Percentiles rank a stretch among this genome's conserved stretches.
phyloP scores from a whole-genome alignment of 192 early-diverging fungal genomes.

The Nowakowskiella sp. region DNA sequence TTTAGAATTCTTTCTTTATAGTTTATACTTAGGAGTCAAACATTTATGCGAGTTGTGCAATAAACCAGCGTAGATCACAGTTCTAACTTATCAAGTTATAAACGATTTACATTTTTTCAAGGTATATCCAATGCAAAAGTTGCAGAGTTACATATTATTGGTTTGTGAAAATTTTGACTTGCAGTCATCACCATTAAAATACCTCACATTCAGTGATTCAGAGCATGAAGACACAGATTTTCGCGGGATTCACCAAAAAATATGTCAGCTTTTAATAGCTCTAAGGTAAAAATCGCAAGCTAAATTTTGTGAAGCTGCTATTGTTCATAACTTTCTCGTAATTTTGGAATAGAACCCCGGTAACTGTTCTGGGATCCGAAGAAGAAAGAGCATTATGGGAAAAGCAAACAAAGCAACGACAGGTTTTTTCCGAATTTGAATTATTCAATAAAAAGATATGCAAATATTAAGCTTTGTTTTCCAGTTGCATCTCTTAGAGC shows the following conservation, averaged over 20 bases:
- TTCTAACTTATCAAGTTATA: background rate
- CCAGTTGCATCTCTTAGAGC: slow-evolving; percentile 33
- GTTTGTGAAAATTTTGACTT: slow-evolving; percentile 10
- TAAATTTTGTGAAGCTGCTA: background rate
- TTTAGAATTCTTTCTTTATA: background rate
- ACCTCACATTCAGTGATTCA: slow-evolving; percentile 27
- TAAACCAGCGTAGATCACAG: slow-evolving; percentile 33
- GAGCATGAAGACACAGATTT: slow-evolving; percentile 45
- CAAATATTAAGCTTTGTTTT: background rate
- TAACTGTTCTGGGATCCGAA: slow-evolving; percentile 45
- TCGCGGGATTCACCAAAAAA: slow-evolving; percentile 44
- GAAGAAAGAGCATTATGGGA: slow-evolving; percentile 43
- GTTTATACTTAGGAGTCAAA: slow-evolving; percentile 29
- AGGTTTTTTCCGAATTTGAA: slow-evolving; percentile 16
- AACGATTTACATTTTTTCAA: background rate
- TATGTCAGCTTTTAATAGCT: slow-evolving; percentile 38
- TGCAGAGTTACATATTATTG: slow-evolving; percentile 53
- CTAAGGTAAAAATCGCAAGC: slow-evolving; percentile 22
- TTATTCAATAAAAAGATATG: background rate
- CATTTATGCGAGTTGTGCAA: slow-evolving; percentile 47
- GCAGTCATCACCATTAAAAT: background rate
- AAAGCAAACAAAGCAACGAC: slow-evolving; percentile 27
- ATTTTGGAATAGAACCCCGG: slow-evolving; percentile 29
- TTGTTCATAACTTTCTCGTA: slow-evolving; percentile 2
- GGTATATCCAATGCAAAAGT: slow-evolving; percentile 46